Evolutionary conservation across 805 yeast species (phyloP).

Genomic region (Myxozyma sirexii): DNA sequence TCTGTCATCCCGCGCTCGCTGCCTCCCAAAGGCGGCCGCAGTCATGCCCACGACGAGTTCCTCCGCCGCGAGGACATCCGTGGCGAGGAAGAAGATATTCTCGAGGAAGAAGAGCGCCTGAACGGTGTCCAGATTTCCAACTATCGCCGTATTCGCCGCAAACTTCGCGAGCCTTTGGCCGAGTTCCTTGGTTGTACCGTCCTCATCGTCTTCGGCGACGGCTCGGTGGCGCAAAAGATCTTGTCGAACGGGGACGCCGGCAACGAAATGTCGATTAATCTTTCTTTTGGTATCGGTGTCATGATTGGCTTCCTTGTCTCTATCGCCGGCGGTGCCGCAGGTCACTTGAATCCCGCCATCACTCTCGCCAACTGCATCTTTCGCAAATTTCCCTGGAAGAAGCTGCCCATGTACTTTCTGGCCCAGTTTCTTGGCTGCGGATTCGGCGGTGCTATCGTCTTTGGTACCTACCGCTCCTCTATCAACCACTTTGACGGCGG

Average conservation of each 20-base stretch:
- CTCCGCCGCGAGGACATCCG: slow-evolving; percentile 25
- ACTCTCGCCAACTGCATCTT: slow-evolving; percentile 52
- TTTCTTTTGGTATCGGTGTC: slow-evolving; percentile 60
- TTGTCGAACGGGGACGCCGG: slow-evolving; percentile 48
- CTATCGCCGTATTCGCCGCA: slow-evolving; percentile 34
- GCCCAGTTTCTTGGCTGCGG: slow-evolving; percentile 56
- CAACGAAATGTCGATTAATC: slow-evolving; percentile 48
- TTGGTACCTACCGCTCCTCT: slow-evolving; percentile 51
- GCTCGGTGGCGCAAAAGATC: slow-evolving; percentile 51
- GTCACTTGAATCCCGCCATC: slow-evolving; percentile 60
- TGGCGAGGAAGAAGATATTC: slow-evolving; percentile 15
- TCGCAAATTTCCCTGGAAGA: slow-evolving; percentile 56
- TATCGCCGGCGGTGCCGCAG: slow-evolving; percentile 58
- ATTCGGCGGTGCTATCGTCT: slow-evolving; percentile 51
- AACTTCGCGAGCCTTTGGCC: slow-evolving; percentile 52
- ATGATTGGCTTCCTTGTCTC: slow-evolving; percentile 54
- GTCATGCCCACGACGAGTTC: slow-evolving; percentile 10
- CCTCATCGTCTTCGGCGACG: slow-evolving; percentile 52
- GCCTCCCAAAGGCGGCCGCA: slow-evolving; percentile 1
- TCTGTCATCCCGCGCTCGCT: slow-evolving; percentile 1
- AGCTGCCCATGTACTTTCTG: slow-evolving; percentile 50
- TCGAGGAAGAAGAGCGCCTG: slow-evolving; percentile 15
- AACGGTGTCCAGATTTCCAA: slow-evolving; percentile 7
- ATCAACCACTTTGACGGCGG: slow-evolving; percentile 46
- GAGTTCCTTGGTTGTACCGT: slow-evolving; percentile 57